phyloP scores from a whole-genome alignment of 768 basidiomycete species.

The Inosperma sp. region DNA sequence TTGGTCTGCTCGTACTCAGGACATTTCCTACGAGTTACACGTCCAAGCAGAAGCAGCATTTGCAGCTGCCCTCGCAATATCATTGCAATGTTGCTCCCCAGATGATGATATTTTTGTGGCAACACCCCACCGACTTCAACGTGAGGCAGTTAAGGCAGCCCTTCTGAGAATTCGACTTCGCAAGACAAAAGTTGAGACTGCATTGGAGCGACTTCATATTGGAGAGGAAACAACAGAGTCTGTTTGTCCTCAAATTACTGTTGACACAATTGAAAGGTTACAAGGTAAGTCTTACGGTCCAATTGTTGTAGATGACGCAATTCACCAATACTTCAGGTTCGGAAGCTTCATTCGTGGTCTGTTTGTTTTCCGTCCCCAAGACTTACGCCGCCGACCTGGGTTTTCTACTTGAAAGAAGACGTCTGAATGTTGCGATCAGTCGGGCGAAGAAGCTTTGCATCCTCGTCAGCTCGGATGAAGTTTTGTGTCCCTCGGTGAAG shows the following conservation, averaged over 20 bases:
- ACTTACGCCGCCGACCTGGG: constrained; percentile 33
- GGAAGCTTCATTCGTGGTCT: constrained; percentile 51
- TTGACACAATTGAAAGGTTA: constrained; percentile 48
- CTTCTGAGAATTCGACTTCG: constrained; percentile 21
- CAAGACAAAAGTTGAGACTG: constrained; percentile 13
- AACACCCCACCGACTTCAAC: constrained; percentile 48
- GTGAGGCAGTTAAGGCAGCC: constrained; percentile 46
- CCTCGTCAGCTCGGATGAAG: constrained; percentile 39
- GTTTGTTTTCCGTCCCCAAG: constrained; percentile 44
- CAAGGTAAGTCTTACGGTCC: constrained; percentile 33
- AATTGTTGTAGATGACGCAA: neutral
- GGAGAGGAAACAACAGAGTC: constrained; percentile 4
- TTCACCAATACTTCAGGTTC: constrained; percentile 32
- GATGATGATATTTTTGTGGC: constrained; percentile 47
- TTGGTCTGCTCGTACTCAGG: constrained; percentile 26
- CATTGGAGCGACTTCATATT: constrained; percentile 16
- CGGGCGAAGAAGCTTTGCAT: constrained; percentile 50
- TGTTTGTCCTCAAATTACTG: constrained; percentile 30
- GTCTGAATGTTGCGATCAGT: constrained; percentile 51
- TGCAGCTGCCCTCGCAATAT: constrained; percentile 40
- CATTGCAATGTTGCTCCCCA: constrained; percentile 35
- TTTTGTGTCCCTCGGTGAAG: constrained; percentile 42
- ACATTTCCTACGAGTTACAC: constrained; percentile 43
- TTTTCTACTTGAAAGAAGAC: constrained; percentile 44
- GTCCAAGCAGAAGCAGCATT: constrained; percentile 45